phyloP scores from a whole-genome alignment of 129 eudicot genomes.

The Tagetes patula region DNA sequence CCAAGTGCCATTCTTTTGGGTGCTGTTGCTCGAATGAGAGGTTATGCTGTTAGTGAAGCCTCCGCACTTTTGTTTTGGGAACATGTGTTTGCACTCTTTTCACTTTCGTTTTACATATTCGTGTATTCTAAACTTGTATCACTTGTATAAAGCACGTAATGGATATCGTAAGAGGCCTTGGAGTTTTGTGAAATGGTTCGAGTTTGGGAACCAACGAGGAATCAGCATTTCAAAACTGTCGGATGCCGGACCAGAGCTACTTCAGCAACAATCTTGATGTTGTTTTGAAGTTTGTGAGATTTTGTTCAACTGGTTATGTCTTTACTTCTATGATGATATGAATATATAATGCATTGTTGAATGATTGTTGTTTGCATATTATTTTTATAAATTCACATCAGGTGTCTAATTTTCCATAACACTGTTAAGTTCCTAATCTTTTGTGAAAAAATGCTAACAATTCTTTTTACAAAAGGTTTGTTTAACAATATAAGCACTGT shows the following conservation, averaged over 20 bases:
- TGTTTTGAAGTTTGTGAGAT: slow-evolving; percentile 3
- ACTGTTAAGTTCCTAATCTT: too few species aligned
- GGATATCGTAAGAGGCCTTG: background rate
- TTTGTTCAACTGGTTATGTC: slow-evolving; percentile 13
- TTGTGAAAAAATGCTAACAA: too few species aligned
- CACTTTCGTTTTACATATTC: slow-evolving; percentile 40
- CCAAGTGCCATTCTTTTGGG: slow-evolving; percentile 58
- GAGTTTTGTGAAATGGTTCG: background rate
- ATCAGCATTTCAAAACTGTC: background rate
- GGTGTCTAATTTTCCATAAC: background rate
- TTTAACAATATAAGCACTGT: too few species aligned
- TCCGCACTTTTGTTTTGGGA: slow-evolving; percentile 59
- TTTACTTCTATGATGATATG: slow-evolving; percentile 1
- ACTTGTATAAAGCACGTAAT: background rate
- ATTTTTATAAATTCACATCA: background rate
- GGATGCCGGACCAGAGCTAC: slow-evolving; percentile 9
- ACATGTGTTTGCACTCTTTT: slow-evolving; percentile 41
- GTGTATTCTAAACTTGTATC: slow-evolving; percentile 28
- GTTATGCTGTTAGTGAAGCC: slow-evolving; percentile 52
- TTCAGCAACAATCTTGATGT: slow-evolving; percentile 6
- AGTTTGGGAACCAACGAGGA: background rate
- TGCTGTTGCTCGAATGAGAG: slow-evolving; percentile 57
- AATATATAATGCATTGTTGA: slow-evolving; percentile 8
- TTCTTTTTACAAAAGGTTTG: too few species aligned
- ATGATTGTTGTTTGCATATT: background rate